Percentiles rank a stretch among this genome's conserved stretches.
These are phyloP conservation scores for Suillus clintonianus DNA, from an alignment of 768 basidiomycete genomes.

Conservation along the genomic window DNA sequence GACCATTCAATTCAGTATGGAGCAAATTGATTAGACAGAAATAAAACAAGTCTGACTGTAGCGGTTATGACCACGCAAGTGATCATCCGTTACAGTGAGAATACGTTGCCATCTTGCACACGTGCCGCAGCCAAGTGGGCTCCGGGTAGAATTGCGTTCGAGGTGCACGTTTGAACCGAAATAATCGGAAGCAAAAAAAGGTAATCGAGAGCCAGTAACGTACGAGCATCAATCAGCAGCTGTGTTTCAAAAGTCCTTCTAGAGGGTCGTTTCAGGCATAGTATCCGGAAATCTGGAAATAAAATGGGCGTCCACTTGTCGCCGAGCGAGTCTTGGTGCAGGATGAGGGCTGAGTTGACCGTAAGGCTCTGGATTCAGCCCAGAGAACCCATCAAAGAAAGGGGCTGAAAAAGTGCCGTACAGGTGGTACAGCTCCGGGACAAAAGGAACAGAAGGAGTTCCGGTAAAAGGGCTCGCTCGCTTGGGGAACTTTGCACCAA, in stretches of 20 bases:
- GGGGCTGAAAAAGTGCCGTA: neutral
- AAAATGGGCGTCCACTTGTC: neutral
- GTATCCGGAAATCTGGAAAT: neutral
- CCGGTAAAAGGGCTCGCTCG: neutral
- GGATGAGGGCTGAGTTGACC: neutral
- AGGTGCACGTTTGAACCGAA: neutral
- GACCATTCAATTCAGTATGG: neutral
- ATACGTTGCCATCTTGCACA: neutral
- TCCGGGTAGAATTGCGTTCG: neutral
- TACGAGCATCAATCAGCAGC: neutral
- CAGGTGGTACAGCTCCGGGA: neutral
- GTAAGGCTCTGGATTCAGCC: neutral
- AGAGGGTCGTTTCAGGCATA: neutral
- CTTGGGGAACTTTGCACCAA: neutral
- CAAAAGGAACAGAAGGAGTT: constrained; percentile 7
- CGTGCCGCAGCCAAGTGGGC: neutral
- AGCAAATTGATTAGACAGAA: neutral
- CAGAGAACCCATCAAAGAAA: neutral
- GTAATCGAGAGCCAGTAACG: neutral
- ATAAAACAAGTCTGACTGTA: neutral
- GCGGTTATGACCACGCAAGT: too few relatives aligned
- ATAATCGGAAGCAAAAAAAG: neutral
- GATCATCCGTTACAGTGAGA: neutral
- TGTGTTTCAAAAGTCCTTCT: neutral
- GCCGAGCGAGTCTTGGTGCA: neutral